Conservation (phyloP, 2,329 filamentous ascomycete genomes). For the Talaromyces atroroseus region DNA sequence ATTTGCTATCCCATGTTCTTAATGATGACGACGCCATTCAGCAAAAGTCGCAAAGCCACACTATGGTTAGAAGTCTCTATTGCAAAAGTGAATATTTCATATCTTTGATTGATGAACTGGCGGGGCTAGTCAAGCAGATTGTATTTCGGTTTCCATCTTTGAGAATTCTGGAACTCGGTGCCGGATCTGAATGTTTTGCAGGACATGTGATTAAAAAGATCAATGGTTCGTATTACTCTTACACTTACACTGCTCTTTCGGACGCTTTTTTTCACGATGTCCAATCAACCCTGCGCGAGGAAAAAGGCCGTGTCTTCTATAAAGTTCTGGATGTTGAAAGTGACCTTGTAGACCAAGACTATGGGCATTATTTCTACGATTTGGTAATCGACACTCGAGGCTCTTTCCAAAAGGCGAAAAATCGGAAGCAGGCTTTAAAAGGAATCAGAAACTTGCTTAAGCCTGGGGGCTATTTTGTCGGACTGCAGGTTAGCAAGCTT, state of each 20-base stretch:
- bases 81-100: not conserved
- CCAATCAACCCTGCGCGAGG: not conserved
- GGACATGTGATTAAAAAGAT: constrained; percentile 28
- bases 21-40: not conserved
- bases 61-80: not conserved
- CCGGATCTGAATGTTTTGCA: constrained; percentile 41
- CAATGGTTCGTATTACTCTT: not conserved
- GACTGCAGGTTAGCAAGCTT: constrained; percentile 27
- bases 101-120: not conserved
- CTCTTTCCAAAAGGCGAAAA: constrained; percentile 27
- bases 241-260: constrained; percentile 20
- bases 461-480: constrained; percentile 40
- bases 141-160: constrained; percentile 37
- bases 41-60: not conserved
- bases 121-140: constrained; percentile 31
- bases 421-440: constrained; percentile 17
- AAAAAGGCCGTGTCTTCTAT: constrained; percentile 18
- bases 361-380: constrained; percentile 24
- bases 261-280: constrained; percentile 16
- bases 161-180: constrained; percentile 42
- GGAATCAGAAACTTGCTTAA: constrained; percentile 24
- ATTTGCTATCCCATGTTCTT: not conserved
- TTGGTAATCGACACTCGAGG: constrained; percentile 28
- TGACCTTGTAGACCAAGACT: constrained; percentile 24
- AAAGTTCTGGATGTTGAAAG: constrained; percentile 24